Evolutionary conservation across 2,329 filamentous ascomycete genomes (phyloP).

Genomic region (Dothideomycetes sp.): DNA sequence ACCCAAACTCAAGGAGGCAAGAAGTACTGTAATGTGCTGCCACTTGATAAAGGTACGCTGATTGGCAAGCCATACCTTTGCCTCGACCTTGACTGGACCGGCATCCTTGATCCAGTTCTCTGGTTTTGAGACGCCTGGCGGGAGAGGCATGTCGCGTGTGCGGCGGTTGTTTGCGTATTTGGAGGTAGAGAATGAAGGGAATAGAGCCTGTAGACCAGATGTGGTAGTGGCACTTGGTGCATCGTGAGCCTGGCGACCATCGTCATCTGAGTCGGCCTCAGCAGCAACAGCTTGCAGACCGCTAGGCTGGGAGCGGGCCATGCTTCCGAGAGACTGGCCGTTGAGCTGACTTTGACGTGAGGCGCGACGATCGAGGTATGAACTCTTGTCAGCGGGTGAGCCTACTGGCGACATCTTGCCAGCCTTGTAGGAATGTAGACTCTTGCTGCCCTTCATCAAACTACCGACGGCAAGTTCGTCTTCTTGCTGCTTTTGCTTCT

Average conservation of each 20-base stretch:
- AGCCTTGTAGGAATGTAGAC: constrained; percentile 21
- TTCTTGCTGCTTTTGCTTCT: constrained; percentile 69
- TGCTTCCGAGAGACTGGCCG: constrained; percentile 9
- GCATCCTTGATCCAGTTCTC: constrained; percentile 88
- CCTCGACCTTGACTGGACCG: constrained; percentile 84
- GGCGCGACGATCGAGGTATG: background rate
- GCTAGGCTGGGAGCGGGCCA: constrained; percentile 18
- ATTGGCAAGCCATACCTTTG: constrained; percentile 97
- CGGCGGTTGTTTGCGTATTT: constrained; percentile 57
- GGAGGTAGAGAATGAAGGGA: constrained; percentile 74
- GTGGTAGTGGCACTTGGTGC: constrained; percentile 36
- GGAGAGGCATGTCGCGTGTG: constrained; percentile 49
- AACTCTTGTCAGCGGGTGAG: constrained; percentile 50
- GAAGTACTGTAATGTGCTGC: constrained; percentile 87
- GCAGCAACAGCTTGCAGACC: constrained; percentile 31
- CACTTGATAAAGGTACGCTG: constrained; percentile 98
- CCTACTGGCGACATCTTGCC: constrained; percentile 53
- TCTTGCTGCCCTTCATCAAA: constrained; percentile 53
- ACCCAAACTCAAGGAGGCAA: constrained; percentile 73
- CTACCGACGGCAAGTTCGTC: constrained; percentile 86
- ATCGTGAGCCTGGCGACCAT: constrained; percentile 30
- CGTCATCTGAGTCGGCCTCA: constrained; percentile 41
- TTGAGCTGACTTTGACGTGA: constrained; percentile 17
- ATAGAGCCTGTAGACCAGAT: constrained; percentile 57
- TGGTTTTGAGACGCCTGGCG: constrained; percentile 81